Evolutionary conservation across 1,284 basidiomycete species (phyloP).

Genomic region (Ceratobasidium papillatum): DNA sequence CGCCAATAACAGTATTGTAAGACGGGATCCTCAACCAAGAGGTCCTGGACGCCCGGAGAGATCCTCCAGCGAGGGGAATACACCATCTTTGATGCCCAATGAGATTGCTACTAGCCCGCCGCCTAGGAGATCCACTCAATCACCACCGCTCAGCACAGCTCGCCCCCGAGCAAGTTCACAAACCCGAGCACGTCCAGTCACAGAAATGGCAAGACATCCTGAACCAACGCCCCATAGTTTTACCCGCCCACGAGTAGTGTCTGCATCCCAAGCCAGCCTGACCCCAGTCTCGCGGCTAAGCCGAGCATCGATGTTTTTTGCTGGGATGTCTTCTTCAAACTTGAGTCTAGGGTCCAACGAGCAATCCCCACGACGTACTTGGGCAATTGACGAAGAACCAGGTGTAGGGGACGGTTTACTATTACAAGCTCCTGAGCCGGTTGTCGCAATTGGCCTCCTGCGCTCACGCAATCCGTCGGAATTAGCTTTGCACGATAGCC

Average conservation of each 20-base stretch:
- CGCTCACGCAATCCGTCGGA: conserved; percentile 19
- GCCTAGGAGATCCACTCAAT: not conserved
- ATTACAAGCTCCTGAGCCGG: conserved; percentile 18
- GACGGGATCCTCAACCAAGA: not conserved
- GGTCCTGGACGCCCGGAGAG: not conserved
- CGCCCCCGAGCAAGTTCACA: conserved; percentile 18
- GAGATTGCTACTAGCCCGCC: not conserved
- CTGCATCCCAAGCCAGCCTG: not conserved
- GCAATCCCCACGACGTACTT: conserved; percentile 6
- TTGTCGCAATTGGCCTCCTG: not conserved
- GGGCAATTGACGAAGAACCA: conserved; percentile 35
- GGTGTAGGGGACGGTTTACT: not conserved
- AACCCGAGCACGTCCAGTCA: not conserved
- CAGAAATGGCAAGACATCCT: not conserved
- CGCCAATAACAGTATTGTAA: not conserved
- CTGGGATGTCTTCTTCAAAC: not conserved
- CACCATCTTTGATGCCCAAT: not conserved
- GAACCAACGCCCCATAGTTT: not conserved
- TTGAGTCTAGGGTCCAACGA: not conserved
- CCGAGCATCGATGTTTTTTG: conserved; percentile 36
- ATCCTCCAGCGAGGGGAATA: not conserved
- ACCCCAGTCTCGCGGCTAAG: not conserved
- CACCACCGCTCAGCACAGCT: not conserved
- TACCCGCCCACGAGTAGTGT: conserved; percentile 6
- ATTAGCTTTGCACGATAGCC: conserved; percentile 3